Evolutionary conservation across 1,284 basidiomycete species (phyloP), one percentile per base, ranked within the genome.

Genomic region (Leccinum glutinopallens): DNA sequence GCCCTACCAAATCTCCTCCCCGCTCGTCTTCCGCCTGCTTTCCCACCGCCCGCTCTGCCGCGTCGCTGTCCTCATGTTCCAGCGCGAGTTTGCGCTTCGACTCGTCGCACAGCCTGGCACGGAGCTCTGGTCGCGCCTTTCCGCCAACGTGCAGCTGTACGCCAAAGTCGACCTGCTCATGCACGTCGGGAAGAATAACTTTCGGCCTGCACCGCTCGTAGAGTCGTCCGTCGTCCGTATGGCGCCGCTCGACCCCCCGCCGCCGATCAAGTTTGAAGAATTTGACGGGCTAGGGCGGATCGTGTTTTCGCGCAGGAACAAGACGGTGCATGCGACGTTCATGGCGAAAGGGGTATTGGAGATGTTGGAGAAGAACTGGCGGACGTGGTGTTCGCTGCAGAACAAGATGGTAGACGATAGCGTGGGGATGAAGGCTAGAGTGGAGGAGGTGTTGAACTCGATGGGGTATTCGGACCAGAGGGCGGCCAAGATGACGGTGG

Each of bases 1-100:
- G 1, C 97, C 97, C 0, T 99, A 99, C 80, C 97, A 98, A 78
- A 99, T 99, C 69, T 99, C 97, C 2, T 99, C 97, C 1, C 95
- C 96, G 2, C 89, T 99, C 62, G 92, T 98, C 60, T 99, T 99
- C 85, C 94, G 95, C 70, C 87, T 99, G 41, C 90, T 99, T 62
- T 98, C 97, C 2, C 96, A 98, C 73, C 92, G 97, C 8, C 97
- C 97, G 0, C 84, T 98, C 59, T 96, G 94, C 76, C 93, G 97
- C 39, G 89, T 92, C 67, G 94, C 95, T 33, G 96, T 99, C 68
- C 92, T 99, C 80, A 99, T 99, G 97, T 99, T 99, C 81, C 97
- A 99, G 80, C 91, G 96, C 63, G 97, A 99, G 77, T 99, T 99
- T 74, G 97, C 97, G 0, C 83, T 97, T 65, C 92, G 97, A 2